Conservation (phyloP, 768 basidiomycete genomes). For the Boletus barrowsii region DNA sequence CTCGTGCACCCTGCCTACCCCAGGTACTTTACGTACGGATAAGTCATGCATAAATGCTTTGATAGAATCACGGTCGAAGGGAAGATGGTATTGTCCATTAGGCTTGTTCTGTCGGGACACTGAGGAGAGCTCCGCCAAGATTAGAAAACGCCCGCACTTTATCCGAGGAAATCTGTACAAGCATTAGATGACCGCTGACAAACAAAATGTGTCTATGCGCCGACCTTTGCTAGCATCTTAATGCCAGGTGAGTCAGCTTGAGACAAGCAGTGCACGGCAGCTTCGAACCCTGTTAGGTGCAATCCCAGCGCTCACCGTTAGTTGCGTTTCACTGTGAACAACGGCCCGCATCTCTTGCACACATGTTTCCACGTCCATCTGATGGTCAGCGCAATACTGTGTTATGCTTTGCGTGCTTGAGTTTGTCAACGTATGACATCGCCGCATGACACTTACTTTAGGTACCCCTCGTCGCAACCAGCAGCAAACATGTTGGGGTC, state of each 20-base stretch:
- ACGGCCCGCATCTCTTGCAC: slow-evolving; percentile 71
- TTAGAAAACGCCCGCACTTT: slow-evolving; percentile 45
- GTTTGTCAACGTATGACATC: slow-evolving; percentile 1
- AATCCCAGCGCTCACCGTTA: slow-evolving; percentile 94
- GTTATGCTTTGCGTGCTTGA: slow-evolving; percentile 61
- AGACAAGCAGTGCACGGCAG: slow-evolving; percentile 12
- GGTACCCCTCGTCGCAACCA: slow-evolving; percentile 87
- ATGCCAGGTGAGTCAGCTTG: slow-evolving; percentile 10
- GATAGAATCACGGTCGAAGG: slow-evolving; percentile 62
- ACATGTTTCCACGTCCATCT: slow-evolving; percentile 66
- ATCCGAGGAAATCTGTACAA: slow-evolving; percentile 82
- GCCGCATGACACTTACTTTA: slow-evolving; percentile 58
- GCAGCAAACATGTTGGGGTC: slow-evolving; percentile 74
- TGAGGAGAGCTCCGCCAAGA: neutral
- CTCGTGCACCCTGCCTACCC: slow-evolving; percentile 90
- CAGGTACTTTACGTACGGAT: slow-evolving; percentile 83
- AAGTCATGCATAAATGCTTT: slow-evolving; percentile 76
- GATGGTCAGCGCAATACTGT: slow-evolving; percentile 67
- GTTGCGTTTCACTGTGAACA: slow-evolving; percentile 72
- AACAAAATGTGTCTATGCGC: slow-evolving; percentile 34
- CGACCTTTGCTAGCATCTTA: slow-evolving; percentile 90
- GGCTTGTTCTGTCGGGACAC: slow-evolving; percentile 72
- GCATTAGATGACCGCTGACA: slow-evolving; percentile 2
- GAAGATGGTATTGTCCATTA: slow-evolving; percentile 82
- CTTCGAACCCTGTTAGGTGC: slow-evolving; percentile 84